Evolutionary conservation across 2,329 filamentous ascomycete genomes (phyloP).

Genomic region (Grosmannia clavigera): DNA sequence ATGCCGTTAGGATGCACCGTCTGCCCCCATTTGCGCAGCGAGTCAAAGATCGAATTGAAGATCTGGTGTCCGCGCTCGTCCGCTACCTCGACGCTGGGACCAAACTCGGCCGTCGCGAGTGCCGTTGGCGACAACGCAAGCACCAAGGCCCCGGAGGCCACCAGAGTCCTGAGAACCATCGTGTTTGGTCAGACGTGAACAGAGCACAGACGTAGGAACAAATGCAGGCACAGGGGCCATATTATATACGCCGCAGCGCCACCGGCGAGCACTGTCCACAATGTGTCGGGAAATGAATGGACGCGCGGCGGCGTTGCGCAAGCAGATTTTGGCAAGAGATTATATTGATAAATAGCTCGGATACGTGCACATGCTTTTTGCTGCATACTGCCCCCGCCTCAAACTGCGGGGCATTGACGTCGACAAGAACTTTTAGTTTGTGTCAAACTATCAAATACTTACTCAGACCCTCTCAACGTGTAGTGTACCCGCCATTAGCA

Average conservation of each 20-base stretch:
- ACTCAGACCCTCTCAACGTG: slow-evolving; percentile 16
- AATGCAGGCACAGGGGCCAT: neutral
- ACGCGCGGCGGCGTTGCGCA: neutral
- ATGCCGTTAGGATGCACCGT: slow-evolving; percentile 65
- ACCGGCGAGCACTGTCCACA: neutral
- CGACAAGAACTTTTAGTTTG: too few relatives aligned
- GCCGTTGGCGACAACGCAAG: neutral
- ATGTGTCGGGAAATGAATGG: neutral
- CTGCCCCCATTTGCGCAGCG: slow-evolving; percentile 54
- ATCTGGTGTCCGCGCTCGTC: slow-evolving; percentile 27
- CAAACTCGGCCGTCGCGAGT: neutral
- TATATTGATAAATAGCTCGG: neutral
- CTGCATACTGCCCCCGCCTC: too few relatives aligned
- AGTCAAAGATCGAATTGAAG: slow-evolving; percentile 37
- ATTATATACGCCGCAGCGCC: neutral
- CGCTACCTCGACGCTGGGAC: slow-evolving; percentile 1
- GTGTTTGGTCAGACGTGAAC: neutral
- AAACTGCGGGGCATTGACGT: too few relatives aligned
- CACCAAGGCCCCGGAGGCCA: neutral
- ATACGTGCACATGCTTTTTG: neutral
- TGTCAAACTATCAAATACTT: too few relatives aligned
- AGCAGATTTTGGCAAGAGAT: neutral
- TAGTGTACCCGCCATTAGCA: slow-evolving; percentile 35
- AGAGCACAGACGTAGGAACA: neutral
- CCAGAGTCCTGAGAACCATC: neutral